These are phyloP conservation scores for Aureoboletus auriporus DNA, from an alignment of 768 basidiomycete species.

Conservation along the genomic window DNA sequence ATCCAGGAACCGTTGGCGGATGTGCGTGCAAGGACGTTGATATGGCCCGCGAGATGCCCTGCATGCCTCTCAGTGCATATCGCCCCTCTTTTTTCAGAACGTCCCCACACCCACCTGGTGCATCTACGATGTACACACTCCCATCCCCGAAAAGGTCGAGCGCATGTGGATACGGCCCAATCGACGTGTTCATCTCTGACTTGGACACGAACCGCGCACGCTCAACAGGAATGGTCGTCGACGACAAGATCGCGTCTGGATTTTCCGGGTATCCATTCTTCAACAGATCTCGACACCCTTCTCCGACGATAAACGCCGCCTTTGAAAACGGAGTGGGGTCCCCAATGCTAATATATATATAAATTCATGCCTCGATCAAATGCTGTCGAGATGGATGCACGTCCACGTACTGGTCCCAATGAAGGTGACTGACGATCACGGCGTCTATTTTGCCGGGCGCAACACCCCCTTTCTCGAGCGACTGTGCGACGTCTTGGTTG, in stretches of 20 bases:
- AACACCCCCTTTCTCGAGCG: conserved; percentile 47
- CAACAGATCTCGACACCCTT: conserved; percentile 32
- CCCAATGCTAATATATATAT: conserved; percentile 39
- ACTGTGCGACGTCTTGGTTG: conserved; percentile 41
- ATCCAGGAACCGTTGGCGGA: conserved; percentile 53
- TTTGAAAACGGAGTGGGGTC: conserved; percentile 42
- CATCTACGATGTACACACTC: conserved; percentile 53
- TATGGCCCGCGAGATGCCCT: conserved; percentile 52
- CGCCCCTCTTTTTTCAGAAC: background rate
- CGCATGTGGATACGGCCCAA: conserved; percentile 49
- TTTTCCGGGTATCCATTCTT: conserved; percentile 40
- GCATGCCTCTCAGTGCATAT: background rate
- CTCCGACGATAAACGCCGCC: conserved; percentile 47
- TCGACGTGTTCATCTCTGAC: conserved; percentile 31
- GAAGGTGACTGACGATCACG: conserved; percentile 49
- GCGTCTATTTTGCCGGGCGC: conserved; percentile 39
- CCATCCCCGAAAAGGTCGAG: conserved; percentile 57
- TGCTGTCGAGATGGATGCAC: background rate
- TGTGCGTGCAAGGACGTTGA: conserved; percentile 52
- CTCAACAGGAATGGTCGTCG: conserved; percentile 34
- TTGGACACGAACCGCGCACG: conserved; percentile 37
- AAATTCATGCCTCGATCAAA: background rate
- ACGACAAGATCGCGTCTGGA: conserved; percentile 30
- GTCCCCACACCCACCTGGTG: conserved; percentile 32
- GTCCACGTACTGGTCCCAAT: conserved; percentile 42